Percentiles rank a stretch among this genome's conserved stretches.
These are phyloP conservation scores for Komagataella ulmi DNA, from an alignment of 805 yeast species.

Conservation along the genomic window DNA sequence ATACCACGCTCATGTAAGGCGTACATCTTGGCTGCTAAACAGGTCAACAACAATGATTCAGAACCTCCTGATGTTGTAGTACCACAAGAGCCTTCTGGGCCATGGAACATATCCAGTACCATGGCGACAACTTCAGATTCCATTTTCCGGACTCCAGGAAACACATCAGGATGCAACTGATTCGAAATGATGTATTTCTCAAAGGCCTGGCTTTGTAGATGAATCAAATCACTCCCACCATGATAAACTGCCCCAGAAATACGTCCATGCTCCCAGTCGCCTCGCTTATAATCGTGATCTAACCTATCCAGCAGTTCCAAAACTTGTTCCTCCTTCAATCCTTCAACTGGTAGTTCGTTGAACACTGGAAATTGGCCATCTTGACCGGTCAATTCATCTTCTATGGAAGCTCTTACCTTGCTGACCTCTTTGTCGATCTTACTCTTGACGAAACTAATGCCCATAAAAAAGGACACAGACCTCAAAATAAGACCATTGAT, in stretches of 20 bases:
- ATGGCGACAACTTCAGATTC: constrained; percentile 90
- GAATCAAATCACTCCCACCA: constrained; percentile 71
- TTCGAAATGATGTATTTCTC: constrained; percentile 74
- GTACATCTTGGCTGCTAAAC: constrained; percentile 76
- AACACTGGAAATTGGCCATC: constrained; percentile 31
- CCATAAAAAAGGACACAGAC: constrained; percentile 13
- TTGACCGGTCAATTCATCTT: constrained; percentile 42
- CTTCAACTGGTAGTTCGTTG: constrained; percentile 41
- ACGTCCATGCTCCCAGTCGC: constrained; percentile 71
- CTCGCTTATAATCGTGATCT: constrained; percentile 8
- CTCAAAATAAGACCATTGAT: not conserved
- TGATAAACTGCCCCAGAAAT: constrained; percentile 96
- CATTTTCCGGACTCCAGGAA: constrained; percentile 94
- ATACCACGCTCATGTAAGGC: constrained; percentile 49
- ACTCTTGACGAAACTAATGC: constrained; percentile 37
- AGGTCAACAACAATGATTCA: constrained; percentile 77
- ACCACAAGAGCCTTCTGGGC: constrained; percentile 62
- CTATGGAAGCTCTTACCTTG: constrained; percentile 33
- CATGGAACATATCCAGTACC: constrained; percentile 64
- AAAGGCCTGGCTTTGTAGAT: constrained; percentile 67
- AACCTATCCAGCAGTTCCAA: constrained; percentile 35
- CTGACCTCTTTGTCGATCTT: constrained; percentile 51
- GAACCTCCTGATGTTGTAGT: constrained; percentile 92
- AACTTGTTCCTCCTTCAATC: constrained; percentile 36
- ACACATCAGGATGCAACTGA: constrained; percentile 93